These are phyloP conservation scores for Corymbia citriodora DNA, from an alignment of 441 rosid genomes.

Conservation along the genomic window DNA sequence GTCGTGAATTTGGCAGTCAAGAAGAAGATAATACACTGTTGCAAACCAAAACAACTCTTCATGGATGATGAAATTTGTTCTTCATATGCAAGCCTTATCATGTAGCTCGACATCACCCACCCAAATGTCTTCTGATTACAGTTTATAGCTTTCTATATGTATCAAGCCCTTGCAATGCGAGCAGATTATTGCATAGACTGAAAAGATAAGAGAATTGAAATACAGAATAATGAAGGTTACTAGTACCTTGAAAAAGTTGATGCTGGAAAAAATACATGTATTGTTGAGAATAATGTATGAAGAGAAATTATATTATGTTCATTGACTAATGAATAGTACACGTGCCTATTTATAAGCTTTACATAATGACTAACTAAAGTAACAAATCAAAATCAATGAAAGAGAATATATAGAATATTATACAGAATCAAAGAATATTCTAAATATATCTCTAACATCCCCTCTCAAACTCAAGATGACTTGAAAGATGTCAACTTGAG, in stretches of 20 bases:
- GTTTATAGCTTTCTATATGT: neutral
- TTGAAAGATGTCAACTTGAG: too few species aligned
- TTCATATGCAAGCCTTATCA: neutral
- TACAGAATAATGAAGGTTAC: neutral
- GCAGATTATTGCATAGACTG: neutral
- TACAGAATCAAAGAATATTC: too few species aligned
- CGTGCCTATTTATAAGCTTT: too few species aligned
- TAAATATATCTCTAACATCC: too few species aligned
- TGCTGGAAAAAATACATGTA: slow-evolving; percentile 39
- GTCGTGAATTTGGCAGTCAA: neutral
- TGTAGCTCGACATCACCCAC: neutral
- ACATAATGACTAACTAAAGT: too few species aligned
- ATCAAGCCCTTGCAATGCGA: neutral
- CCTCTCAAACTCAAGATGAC: too few species aligned
- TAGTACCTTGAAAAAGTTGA: slow-evolving; percentile 84
- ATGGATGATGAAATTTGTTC: neutral
- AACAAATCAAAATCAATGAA: too few species aligned
- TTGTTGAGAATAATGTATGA: too few species aligned
- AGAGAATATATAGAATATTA: too few species aligned
- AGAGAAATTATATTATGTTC: too few species aligned
- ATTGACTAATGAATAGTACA: too few species aligned
- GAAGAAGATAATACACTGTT: neutral
- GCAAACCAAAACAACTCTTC: neutral
- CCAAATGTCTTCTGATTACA: neutral
- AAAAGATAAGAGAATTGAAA: slow-evolving; percentile 2